Evolutionary conservation across 2,329 filamentous ascomycete species (phyloP).

Genomic region (Fragosphaeria purpurea): DNA sequence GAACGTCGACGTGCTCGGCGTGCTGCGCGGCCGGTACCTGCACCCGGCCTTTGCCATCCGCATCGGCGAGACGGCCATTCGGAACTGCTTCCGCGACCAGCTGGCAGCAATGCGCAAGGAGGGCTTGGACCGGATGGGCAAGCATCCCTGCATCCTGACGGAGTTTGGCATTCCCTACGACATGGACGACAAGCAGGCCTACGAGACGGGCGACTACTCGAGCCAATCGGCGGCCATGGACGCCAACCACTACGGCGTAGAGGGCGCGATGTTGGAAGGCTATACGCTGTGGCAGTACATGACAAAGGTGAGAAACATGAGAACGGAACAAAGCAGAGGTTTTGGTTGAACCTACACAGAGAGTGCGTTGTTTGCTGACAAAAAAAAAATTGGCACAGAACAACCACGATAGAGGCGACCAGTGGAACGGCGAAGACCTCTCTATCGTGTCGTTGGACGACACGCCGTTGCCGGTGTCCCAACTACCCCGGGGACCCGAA

Average conservation of each 20-base stretch:
- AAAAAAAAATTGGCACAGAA: slow-evolving; percentile 41
- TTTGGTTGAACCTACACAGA: no score
- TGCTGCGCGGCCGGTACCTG: slow-evolving; percentile 79
- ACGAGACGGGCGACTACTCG: slow-evolving; percentile 89
- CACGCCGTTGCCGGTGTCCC: slow-evolving; percentile 45
- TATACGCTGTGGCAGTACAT: slow-evolving; percentile 87
- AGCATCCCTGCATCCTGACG: slow-evolving; percentile 80
- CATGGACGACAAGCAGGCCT: slow-evolving; percentile 94
- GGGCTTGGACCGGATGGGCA: slow-evolving; percentile 77
- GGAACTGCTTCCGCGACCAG: slow-evolving; percentile 87
- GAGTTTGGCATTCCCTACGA: slow-evolving; percentile 98
- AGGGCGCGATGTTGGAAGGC: slow-evolving; percentile 73
- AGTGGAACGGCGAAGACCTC: slow-evolving; percentile 96
- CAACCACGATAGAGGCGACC: slow-evolving; percentile 78
- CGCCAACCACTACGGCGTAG: slow-evolving; percentile 88
- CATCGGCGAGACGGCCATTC: slow-evolving; percentile 83
- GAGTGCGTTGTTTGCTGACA: neutral
- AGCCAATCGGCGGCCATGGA: slow-evolving; percentile 90
- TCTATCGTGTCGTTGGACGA: slow-evolving; percentile 86
- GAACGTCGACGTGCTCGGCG: slow-evolving; percentile 92
- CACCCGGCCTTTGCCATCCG: slow-evolving; percentile 87
- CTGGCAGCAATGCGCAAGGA: slow-evolving; percentile 74
- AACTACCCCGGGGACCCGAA: slow-evolving; percentile 33
- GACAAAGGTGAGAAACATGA: slow-evolving; percentile 42
- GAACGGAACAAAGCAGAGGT: no score